Evolutionary conservation across 345 rosid species (phyloP), one percentile per base, ranked within the genome.

Genomic region (Hibiscus trionum): DNA sequence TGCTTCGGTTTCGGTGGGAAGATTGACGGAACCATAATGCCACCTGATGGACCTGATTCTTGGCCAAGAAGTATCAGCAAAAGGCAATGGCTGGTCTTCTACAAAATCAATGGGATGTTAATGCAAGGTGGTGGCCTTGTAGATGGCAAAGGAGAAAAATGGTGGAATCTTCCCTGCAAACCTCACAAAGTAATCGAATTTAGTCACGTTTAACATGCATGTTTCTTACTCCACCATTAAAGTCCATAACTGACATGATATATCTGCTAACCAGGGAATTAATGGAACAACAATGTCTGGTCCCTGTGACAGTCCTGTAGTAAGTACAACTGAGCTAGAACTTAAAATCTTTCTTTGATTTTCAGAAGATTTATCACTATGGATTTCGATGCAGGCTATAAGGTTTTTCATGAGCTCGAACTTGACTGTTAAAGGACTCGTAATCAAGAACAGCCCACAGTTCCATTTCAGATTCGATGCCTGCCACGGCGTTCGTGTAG

Each of bases 161-260:
- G 97, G 98, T 93, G 98, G 97, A 80, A 88, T 79, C 92, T 93
- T 65, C 94, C 98, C 59, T 93, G 97, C 79, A 90, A 93, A 79
- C 98, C 97, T 49, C 97, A 90, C 87, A 93, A 85, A 79, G 93
- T 39, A 11, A 16, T 5, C 8, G 44, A 44, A 27, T 17, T 19
- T 17, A 7, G 1, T 35, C 61, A 55, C 11, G 37, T 53, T 29
- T 14, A 35, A 70, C 11, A 50, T 33, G 37, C 42, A 12, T 59
- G 39, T 29, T 12, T 6, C 15, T 33, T 26, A 29, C 8, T 15
- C 49, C 37, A 50, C 53, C 17, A 26, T 24, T 42, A 14, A 0
- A n/a, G 2, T 67, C 21, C 61, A 61, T n/a, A 6, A 39, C 60
- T 17, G 9, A 39, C n/a, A 72, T 46, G 44, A 10, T 49, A 3